phyloP scores from a whole-genome alignment of 148 eudicot species.

The Rhododendron mucronatum region DNA sequence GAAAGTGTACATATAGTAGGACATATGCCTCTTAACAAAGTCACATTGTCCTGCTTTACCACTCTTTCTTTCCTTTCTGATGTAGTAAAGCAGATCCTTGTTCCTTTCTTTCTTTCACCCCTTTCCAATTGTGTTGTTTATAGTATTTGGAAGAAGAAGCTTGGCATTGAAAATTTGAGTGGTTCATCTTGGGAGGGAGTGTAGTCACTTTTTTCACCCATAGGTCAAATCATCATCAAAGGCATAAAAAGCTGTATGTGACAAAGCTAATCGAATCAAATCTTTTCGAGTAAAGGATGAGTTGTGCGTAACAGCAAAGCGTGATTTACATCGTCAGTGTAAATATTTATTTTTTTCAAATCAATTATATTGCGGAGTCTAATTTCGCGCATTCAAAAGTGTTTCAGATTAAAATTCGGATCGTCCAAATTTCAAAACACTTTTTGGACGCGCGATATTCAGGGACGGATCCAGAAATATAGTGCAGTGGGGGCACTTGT shows the following conservation, averaged over 20 bases:
- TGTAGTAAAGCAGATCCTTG: background rate
- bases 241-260: background rate
- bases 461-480: no score
- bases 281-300: background rate
- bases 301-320: background rate
- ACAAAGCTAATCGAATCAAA: background rate
- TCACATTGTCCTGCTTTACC: background rate
- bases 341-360: no score
- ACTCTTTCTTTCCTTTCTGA: constrained; percentile 1
- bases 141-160: background rate
- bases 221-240: background rate
- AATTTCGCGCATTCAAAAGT: no score
- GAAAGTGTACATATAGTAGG: background rate
- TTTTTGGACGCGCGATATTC: no score
- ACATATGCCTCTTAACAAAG: background rate
- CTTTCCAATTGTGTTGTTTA: background rate
- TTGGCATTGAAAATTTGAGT: background rate
- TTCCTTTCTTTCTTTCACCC: background rate
- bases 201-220: background rate
- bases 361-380: no score
- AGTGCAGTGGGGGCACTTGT: no score
- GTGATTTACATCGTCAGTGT: background rate
- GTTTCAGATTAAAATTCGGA: no score
- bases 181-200: background rate
- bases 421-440: no score